These are phyloP conservation scores for Podosphaera aphanis DNA, from an alignment of 2,329 filamentous ascomycete genomes.

Conservation along the genomic window DNA sequence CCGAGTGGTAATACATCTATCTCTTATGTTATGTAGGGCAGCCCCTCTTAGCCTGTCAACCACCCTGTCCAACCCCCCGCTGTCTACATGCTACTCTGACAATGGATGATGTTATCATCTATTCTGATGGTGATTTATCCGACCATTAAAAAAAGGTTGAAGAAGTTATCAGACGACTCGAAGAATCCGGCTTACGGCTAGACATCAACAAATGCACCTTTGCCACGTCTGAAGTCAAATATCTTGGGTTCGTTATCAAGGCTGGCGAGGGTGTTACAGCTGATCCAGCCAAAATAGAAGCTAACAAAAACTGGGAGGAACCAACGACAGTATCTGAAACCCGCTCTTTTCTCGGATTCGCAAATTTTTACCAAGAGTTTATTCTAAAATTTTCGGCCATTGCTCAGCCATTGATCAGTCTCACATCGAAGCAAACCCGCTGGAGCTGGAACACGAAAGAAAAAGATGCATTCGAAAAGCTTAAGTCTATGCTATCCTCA, in stretches of 20 bases:
- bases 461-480: neutral
- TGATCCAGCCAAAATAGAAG: neutral
- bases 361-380: conserved; percentile 1
- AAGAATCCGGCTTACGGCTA: neutral
- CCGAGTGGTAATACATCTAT: too few species aligned
- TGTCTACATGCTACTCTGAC: too few species aligned
- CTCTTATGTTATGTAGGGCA: too few species aligned
- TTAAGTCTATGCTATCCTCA: neutral
- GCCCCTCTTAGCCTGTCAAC: too few species aligned
- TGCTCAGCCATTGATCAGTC: neutral
- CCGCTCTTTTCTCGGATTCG: neutral
- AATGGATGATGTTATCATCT: neutral
- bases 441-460: neutral
- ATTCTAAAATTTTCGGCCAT: neutral
- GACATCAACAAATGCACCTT: neutral
- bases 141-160: conserved; percentile 2
- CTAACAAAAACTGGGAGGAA: neutral
- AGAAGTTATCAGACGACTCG: conserved; percentile 1
- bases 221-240: neutral
- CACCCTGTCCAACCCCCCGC: too few species aligned
- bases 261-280: neutral
- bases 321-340: neutral
- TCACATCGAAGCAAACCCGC: neutral
- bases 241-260: neutral
- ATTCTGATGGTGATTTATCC: conserved; percentile 1